Percentiles rank a stretch among this genome's conserved stretches.
These are phyloP conservation scores for Populus tremula DNA, from an alignment of 345 rosid species.

Conservation along the genomic window DNA sequence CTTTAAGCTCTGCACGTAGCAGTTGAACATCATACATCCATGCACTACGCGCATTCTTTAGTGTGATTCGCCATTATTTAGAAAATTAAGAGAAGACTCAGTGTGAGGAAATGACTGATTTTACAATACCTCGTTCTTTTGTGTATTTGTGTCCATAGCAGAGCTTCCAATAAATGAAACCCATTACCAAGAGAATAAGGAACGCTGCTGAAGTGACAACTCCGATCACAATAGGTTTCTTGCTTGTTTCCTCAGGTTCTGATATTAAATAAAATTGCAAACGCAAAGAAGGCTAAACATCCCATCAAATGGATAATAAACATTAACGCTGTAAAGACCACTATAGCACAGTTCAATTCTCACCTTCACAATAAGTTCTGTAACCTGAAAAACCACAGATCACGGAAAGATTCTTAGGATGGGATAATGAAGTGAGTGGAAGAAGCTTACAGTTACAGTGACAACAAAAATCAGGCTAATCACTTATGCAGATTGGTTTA, in stretches of 20 bases:
- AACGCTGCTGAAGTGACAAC: slow-evolving; percentile 5
- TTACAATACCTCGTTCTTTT: slow-evolving; percentile 11
- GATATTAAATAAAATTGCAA: background rate
- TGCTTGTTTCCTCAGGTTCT: background rate
- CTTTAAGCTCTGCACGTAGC: slow-evolving; percentile 5
- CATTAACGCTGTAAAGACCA: background rate
- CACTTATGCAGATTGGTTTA: too few relatives aligned
- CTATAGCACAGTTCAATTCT: background rate
- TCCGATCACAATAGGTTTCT: slow-evolving; percentile 10
- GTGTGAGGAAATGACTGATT: background rate
- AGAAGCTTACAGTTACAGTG: too few relatives aligned
- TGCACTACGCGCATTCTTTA: background rate
- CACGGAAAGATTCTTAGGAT: too few relatives aligned
- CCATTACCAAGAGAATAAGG: background rate
- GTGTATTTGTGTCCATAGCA: background rate
- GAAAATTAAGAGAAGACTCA: too few relatives aligned
- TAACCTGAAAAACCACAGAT: background rate
- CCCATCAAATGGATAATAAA: background rate
- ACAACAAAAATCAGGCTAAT: too few relatives aligned
- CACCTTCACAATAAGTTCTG: background rate
- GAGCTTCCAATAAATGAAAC: slow-evolving; percentile 23
- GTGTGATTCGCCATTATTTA: background rate
- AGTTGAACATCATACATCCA: background rate
- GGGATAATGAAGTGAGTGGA: too few relatives aligned
- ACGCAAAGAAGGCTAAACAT: background rate